Conservation (phyloP, 805 yeast genomes). For the Ogataea parapolymorpha region DNA sequence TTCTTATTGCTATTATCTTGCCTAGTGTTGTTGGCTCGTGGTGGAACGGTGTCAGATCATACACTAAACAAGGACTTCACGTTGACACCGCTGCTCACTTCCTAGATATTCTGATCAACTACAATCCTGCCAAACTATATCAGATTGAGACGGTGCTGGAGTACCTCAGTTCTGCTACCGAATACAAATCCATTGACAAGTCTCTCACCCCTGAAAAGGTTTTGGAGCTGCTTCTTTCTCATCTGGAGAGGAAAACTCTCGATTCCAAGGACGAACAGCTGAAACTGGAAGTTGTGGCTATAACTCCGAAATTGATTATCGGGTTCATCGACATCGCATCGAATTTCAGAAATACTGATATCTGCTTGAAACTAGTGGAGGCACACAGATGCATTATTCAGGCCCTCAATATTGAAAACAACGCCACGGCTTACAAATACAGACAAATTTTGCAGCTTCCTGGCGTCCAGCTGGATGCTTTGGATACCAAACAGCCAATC, state of each 20-base stretch:
- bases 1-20: constrained; percentile 70
- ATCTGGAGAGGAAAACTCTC: constrained; percentile 50
- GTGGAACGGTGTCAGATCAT: constrained; percentile 83
- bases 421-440: constrained; percentile 42
- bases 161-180: constrained; percentile 64
- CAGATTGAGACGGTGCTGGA: constrained; percentile 55
- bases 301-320: constrained; percentile 60
- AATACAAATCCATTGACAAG: constrained; percentile 46
- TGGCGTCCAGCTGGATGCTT: constrained; percentile 48
- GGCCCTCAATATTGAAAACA: constrained; percentile 50
- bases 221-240: constrained; percentile 48
- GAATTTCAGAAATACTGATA: constrained; percentile 68
- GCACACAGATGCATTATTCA: constrained; percentile 70
- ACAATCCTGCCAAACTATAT: constrained; percentile 64
- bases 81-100: constrained; percentile 79
- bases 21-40: constrained; percentile 81
- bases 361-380: constrained; percentile 57
- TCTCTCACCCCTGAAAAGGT: constrained; percentile 45
- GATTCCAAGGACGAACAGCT: constrained; percentile 35
- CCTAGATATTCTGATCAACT: constrained; percentile 68
- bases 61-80: constrained; percentile 80
- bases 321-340: constrained; percentile 82
- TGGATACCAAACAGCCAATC: constrained; percentile 50
- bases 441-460: constrained; percentile 82
- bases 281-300: constrained; percentile 56